A percentile compares a stretch with the other conserved stretches of the same genome.
These are phyloP conservation scores for Chenopodium formosanum DNA, from an alignment of 148 eudicot genomes.

Conservation along the genomic window DNA sequence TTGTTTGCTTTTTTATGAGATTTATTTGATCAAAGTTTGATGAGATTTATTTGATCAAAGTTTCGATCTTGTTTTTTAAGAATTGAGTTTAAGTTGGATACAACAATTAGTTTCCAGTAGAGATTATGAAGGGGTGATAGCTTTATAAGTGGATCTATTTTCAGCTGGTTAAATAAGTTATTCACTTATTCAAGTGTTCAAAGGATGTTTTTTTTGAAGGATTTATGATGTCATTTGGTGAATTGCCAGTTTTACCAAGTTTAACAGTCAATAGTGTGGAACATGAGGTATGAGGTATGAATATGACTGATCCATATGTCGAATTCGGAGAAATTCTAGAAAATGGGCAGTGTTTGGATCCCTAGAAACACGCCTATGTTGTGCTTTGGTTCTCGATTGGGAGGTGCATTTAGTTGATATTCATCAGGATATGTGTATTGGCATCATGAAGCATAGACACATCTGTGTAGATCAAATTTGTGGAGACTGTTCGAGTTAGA, in stretches of 20 bases:
- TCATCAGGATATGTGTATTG: background rate
- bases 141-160: background rate
- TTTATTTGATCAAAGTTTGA: constrained; percentile 18
- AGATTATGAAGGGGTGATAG: background rate
- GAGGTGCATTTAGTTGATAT: no score
- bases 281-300: background rate
- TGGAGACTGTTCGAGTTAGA: background rate
- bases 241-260: background rate
- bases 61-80: background rate
- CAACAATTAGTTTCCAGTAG: background rate
- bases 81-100: background rate
- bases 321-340: background rate
- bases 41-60: constrained; percentile 17
- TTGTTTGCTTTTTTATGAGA: background rate
- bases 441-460: background rate
- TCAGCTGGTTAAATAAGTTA: background rate
- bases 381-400: background rate
- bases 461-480: background rate
- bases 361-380: background rate
- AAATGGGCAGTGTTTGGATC: background rate
- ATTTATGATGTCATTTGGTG: background rate
- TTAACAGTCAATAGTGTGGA: background rate
- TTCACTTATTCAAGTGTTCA: background rate
- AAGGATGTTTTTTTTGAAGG: background rate
- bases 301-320: no score